Evolutionary conservation across 805 yeast genomes (phyloP).

Genomic region (Kodamaea leandrae): DNA sequence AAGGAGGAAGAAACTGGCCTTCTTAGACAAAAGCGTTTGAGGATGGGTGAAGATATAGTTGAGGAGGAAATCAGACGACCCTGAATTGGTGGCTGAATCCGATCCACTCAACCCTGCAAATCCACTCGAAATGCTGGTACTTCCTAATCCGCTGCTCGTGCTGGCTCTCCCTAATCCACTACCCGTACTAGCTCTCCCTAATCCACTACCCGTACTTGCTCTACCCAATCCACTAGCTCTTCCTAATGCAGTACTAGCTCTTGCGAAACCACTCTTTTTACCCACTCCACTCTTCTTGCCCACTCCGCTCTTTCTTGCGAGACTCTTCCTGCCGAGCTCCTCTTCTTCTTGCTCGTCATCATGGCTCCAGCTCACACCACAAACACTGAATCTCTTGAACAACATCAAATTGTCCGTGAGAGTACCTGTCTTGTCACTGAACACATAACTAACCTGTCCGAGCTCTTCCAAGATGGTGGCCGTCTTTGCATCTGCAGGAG

Average conservation of each 20-base stretch:
- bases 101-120: too few relatives aligned
- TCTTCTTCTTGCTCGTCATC: constrained; percentile 1
- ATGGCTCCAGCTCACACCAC: constrained; percentile 89
- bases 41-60: constrained; percentile 72
- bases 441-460: constrained; percentile 93
- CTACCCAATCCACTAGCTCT: too few relatives aligned
- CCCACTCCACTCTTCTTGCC: not conserved
- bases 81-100: too few relatives aligned
- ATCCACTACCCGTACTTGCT: too few relatives aligned
- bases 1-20: constrained; percentile 75
- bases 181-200: too few relatives aligned
- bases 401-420: constrained; percentile 93
- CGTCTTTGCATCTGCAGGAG: constrained; percentile 92
- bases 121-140: not conserved
- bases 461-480: constrained; percentile 94
- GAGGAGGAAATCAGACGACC: constrained; percentile 22
- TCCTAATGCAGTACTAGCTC: not conserved
- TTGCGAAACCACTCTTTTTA: not conserved
- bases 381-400: constrained; percentile 81
- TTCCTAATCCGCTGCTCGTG: too few relatives aligned
- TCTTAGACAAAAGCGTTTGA: constrained; percentile 60
- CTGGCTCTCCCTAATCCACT: too few relatives aligned
- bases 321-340: not conserved
- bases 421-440: constrained; percentile 97
- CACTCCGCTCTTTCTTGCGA: not conserved